These are phyloP conservation scores for Begonia peltatifolia DNA, from an alignment of 306 rosid species.

Conservation along the genomic window DNA sequence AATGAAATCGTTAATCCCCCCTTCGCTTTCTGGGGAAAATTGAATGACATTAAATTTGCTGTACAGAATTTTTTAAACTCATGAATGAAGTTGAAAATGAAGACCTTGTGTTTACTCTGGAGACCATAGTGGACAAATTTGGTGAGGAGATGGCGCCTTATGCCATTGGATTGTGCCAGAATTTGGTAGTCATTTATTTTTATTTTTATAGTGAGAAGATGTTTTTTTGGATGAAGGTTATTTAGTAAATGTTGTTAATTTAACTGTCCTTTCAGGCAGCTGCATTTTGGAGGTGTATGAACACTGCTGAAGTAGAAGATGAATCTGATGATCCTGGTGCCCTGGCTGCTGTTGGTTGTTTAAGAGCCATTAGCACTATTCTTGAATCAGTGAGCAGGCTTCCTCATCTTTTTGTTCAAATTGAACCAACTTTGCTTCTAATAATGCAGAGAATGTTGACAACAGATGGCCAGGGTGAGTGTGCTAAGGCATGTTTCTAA, in stretches of 20 bases:
- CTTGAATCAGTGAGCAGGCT: slow-evolving; percentile 96
- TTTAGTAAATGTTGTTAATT: neutral
- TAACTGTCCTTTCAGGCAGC: slow-evolving; percentile 34
- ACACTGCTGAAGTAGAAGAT: slow-evolving; percentile 79
- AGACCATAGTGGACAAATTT: slow-evolving; percentile 93
- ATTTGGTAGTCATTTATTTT: slow-evolving; percentile 43
- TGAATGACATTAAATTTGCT: neutral
- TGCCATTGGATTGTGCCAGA: slow-evolving; percentile 86
- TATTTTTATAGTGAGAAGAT: neutral
- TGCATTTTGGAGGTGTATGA: slow-evolving; percentile 95
- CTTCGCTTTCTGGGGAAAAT: no score
- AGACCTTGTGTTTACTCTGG: slow-evolving; percentile 91
- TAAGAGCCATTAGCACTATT: slow-evolving; percentile 89
- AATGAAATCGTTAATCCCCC: no score
- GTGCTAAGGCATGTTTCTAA: no score
- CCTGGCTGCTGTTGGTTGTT: slow-evolving; percentile 88
- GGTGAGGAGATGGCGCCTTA: slow-evolving; percentile 99
- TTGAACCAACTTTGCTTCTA: slow-evolving; percentile 84
- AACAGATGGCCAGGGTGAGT: slow-evolving; percentile 82
- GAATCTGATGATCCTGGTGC: slow-evolving; percentile 90
- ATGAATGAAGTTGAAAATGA: slow-evolving; percentile 98
- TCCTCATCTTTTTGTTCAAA: slow-evolving; percentile 64
- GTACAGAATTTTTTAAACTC: slow-evolving; percentile 81
- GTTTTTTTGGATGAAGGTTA: no score
- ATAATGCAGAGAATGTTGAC: slow-evolving; percentile 87